Evolutionary conservation across 495 filamentous ascomycete species (phyloP), one percentile per base, ranked within the genome.

Genomic region (Hypoxylon fuscum): DNA sequence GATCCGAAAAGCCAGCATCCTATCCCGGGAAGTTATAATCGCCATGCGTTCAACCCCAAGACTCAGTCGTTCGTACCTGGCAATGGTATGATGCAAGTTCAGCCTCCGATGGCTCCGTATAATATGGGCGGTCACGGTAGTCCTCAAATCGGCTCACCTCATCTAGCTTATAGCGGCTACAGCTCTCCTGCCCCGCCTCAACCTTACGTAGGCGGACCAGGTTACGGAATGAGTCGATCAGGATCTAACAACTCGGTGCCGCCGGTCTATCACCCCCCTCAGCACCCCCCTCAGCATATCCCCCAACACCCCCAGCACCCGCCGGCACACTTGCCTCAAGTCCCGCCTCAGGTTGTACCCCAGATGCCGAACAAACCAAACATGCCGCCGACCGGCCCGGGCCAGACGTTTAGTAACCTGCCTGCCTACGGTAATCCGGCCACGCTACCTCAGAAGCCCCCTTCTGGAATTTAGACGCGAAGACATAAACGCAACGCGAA

Each of bases 11-110:
- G 82, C 42, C 82, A 87, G 56, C 90, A 95, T 70, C 88, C 90
- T 23, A 83, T 96, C 37, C 90, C 91, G 11, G 91, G 90, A 14
- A 92, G 88, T 74, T 96, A 89, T 73, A 89, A 87, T 68, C 81
- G 92, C 18, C 89, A 91, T 68, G 83, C 89, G 17, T 96, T 97
- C 79, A 96, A 97, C 65, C 93, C 93, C 0, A 92, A 96, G 73
- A 96, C 90, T 9, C 89, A 93, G 57, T 87, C 91, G 2, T 97
- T 97, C 68, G 84, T 96, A 37, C 93, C 93, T 17, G 81, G 82
- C 8, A 79, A 66, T 62, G 70, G 75, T 14, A 79, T 83, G 64
- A 67, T 70, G 17, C 72, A 79, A 3, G 68, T 83, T 79, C 64
- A 72, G 53, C 62, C 68, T 41, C 61, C 72, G 11, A 69, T 71